Evolutionary conservation across 208 protist species (phyloP), one percentile per base, ranked within the genome.

Genomic region (Strigomonas culicis): DNA sequence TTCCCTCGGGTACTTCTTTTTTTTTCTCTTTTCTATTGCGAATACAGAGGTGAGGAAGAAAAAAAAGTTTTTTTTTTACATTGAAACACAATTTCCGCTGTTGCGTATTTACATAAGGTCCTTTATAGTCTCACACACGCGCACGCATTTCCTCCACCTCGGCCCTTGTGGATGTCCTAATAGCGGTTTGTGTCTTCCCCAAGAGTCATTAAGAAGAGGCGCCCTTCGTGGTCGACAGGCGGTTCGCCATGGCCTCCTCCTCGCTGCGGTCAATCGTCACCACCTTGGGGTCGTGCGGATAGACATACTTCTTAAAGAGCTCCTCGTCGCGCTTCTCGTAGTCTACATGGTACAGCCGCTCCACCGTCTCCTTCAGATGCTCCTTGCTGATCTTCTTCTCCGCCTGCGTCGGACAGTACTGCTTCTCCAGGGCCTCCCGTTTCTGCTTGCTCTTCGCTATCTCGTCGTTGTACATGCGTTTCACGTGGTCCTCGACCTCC

Each of bases 251-350:
- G 24, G 74, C 82, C 39, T 83, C 69, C 61, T 85, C 72, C 11
- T 87, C 75, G 3, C 59, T 50, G 24, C 47, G 72, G 10, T 75
- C 80, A n/a, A 94, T 91, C 39, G 66, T 90, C 2, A 63, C 70
- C 32, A 56, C 74, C 74, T 84, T 88, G 2, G 84, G 85, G 63
- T 92, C 88, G 66, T 89, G 77, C n/a, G 84, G 84, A 46, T 90
- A 92, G 25, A 94, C 84, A 59, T 90, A 76, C 79, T 94, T 94
- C 59, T 92, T 71, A 62, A 92, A 94, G 21, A 94, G 76, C 67
- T 86, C 80, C 72, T 92, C 80, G 50, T 94, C 88, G 2, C 77
- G 68, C 71, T 86, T 86, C 59, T 78, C 88, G 61, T 78, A 92
- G 60, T 94, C 85, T 7, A 91, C 79, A 52, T 82, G 73, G 41